phyloP scores from a whole-genome alignment of 208 protist genomes.

The Trypanosoma melophagium region DNA sequence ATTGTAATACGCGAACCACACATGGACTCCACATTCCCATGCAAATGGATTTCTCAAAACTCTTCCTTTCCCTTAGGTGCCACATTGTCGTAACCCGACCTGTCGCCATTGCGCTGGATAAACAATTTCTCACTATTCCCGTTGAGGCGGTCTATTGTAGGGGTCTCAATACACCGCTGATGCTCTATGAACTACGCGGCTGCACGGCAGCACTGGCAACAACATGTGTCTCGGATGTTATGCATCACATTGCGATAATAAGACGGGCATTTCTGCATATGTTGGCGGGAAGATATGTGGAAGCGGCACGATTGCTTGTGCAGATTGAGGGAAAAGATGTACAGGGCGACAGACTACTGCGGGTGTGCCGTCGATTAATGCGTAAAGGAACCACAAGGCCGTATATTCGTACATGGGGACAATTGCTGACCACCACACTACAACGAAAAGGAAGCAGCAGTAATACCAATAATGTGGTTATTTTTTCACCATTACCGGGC shows the following conservation, averaged over 20 bases:
- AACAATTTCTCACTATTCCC: conserved; percentile 48
- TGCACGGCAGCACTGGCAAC: conserved; percentile 22
- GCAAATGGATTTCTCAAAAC: conserved; percentile 37
- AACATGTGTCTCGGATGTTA: conserved; percentile 19
- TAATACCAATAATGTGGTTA: conserved; percentile 17
- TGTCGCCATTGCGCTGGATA: conserved; percentile 45
- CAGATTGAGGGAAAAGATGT: conserved; percentile 32
- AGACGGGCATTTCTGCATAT: conserved; percentile 50
- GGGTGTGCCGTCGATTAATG: conserved; percentile 33
- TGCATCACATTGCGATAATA: conserved; percentile 28
- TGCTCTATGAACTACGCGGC: conserved; percentile 59
- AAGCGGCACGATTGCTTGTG: conserved; percentile 32
- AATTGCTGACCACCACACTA: conserved; percentile 19
- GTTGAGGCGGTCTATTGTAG: conserved; percentile 44
- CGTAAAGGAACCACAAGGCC: conserved; percentile 35
- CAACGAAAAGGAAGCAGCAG: conserved; percentile 5
- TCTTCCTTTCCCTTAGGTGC: conserved; percentile 39
- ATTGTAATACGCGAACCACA: conserved; percentile 43
- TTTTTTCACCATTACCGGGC: neutral
- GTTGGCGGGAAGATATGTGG: conserved; percentile 45
- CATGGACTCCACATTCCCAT: conserved; percentile 30
- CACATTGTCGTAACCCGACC: conserved; percentile 53
- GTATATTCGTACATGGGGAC: conserved; percentile 40
- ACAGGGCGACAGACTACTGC: conserved; percentile 39
- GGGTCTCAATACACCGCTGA: conserved; percentile 8